Evolutionary conservation across 805 yeast species (phyloP).

Genomic region (Candida vartiovaarae): DNA sequence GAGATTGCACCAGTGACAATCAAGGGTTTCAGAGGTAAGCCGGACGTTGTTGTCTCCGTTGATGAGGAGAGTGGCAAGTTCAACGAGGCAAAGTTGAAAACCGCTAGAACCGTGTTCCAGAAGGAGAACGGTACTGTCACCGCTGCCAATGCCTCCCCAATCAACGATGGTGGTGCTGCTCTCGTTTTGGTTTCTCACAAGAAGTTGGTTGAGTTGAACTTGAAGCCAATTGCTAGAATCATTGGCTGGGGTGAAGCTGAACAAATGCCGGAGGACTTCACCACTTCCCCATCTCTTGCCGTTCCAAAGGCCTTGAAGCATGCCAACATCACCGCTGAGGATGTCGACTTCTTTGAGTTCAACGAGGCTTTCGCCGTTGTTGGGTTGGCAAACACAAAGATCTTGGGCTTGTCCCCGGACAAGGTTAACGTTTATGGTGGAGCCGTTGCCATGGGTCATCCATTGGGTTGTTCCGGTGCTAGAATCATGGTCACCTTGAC

Average conservation of each 20-base stretch:
- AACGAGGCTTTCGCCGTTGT: conserved; percentile 98
- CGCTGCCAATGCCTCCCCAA: conserved; percentile 93
- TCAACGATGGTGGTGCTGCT: conserved; percentile 98
- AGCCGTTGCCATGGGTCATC: conserved; percentile 94
- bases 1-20: conserved; percentile 88
- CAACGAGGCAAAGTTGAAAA: conserved; percentile 64
- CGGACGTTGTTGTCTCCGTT: conserved; percentile 57
- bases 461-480: conserved; percentile 95
- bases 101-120: conserved; percentile 93
- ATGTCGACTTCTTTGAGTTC: conserved; percentile 88
- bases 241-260: conserved; percentile 99
- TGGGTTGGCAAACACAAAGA: conserved; percentile 81
- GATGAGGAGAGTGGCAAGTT: conserved; percentile 85
- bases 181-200: conserved; percentile 77
- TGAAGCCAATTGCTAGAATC: conserved; percentile 86
- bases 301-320: conserved; percentile 93
- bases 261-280: conserved; percentile 88
- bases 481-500: conserved; percentile 83
- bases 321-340: conserved; percentile 56
- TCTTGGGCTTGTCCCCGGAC: conserved; percentile 51
- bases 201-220: conserved; percentile 76
- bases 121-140: conserved; percentile 93
- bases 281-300: conserved; percentile 92
- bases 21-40: conserved; percentile 88
- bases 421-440: conserved; percentile 91